These are phyloP conservation scores for Irpex lacteus DNA, from an alignment of 1,284 basidiomycete species.

Conservation along the genomic window DNA sequence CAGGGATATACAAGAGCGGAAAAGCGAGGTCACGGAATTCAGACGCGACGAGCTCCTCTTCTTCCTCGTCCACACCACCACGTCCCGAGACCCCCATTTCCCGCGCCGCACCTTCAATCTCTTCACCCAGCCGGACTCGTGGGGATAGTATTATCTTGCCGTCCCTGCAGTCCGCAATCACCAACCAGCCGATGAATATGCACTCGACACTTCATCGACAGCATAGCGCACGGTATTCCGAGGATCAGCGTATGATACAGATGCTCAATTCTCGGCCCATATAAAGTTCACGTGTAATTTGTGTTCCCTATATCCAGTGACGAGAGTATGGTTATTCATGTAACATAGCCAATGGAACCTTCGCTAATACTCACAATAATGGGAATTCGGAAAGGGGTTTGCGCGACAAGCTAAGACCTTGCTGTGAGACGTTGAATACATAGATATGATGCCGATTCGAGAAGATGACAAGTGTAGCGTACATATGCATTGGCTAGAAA, in stretches of 20 bases:
- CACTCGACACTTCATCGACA: conserved; percentile 27
- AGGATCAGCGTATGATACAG: conserved; percentile 62
- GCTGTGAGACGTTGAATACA: neutral
- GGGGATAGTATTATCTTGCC: conserved; percentile 26
- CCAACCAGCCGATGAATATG: conserved; percentile 20
- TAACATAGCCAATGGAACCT: neutral
- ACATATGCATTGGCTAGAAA: conserved; percentile 2
- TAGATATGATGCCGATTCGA: neutral
- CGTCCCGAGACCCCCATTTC: conserved; percentile 17
- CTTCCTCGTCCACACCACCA: conserved; percentile 23
- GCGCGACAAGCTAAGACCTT: neutral
- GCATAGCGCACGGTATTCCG: conserved; percentile 44
- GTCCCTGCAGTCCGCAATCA: conserved; percentile 26
- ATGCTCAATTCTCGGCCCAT: conserved; percentile 50
- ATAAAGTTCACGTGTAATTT: conserved; percentile 21
- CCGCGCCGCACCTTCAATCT: conserved; percentile 14
- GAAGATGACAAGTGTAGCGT: neutral
- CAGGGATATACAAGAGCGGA: conserved; percentile 58
- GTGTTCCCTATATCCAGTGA: neutral
- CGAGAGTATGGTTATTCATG: conserved; percentile 6
- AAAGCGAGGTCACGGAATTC: conserved; percentile 50
- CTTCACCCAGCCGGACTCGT: conserved; percentile 18
- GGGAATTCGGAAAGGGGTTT: neutral
- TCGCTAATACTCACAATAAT: conserved; percentile 8
- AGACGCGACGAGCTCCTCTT: conserved; percentile 28